These are phyloP conservation scores for Nicotiana knightiana DNA, from an alignment of 257 asterid species.

Conservation along the genomic window DNA sequence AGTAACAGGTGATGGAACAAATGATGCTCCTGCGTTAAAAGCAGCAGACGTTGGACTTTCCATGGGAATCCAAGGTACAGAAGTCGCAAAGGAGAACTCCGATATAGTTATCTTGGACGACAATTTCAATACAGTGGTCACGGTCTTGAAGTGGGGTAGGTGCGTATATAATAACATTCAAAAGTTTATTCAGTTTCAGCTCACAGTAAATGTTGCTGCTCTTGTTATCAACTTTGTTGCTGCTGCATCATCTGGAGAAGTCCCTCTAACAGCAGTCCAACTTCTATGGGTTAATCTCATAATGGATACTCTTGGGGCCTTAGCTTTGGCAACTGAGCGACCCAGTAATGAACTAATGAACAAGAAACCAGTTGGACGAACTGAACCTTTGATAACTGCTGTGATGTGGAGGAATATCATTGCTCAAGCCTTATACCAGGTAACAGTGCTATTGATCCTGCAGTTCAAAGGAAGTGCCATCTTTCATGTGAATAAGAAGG, in stretches of 20 bases:
- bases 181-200: constrained; percentile 25
- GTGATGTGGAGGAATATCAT: constrained; percentile 42
- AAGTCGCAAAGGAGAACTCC: constrained; percentile 29
- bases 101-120: constrained; percentile 25
- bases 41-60: constrained; percentile 24
- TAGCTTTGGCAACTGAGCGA: constrained; percentile 39
- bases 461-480: constrained; percentile 31
- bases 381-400: constrained; percentile 30
- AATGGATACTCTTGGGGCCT: constrained; percentile 50
- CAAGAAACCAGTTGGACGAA: constrained; percentile 30
- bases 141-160: constrained; percentile 24
- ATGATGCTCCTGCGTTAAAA: constrained; percentile 21
- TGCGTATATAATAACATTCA: constrained; percentile 22
- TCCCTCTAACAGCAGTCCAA: constrained; percentile 24
- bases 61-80: constrained; percentile 29
- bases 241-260: constrained; percentile 23
- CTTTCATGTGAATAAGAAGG: constrained; percentile 16
- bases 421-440: constrained; percentile 33
- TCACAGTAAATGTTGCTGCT: constrained; percentile 24
- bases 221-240: constrained; percentile 22
- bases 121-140: constrained; percentile 19
- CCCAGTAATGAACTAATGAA: constrained; percentile 29
- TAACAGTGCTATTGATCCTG: constrained; percentile 16
- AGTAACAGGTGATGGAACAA: constrained; percentile 31
- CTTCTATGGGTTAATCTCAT: constrained; percentile 45